Evolutionary conservation across 768 basidiomycete species (phyloP), one percentile per base, ranked within the genome.

Genomic region (Psilocybe cubensis): DNA sequence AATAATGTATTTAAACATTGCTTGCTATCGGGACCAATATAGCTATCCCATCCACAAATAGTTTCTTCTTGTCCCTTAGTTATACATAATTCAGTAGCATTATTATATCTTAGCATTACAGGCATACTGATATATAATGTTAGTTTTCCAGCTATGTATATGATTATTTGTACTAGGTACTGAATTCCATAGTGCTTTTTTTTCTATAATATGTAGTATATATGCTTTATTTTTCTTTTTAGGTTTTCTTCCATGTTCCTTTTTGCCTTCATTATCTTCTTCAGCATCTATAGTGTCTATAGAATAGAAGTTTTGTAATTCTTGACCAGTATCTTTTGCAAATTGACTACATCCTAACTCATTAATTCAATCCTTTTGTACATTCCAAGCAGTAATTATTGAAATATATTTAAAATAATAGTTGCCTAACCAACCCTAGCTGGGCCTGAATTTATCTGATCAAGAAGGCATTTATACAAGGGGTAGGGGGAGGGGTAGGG

Each of bases 61-160:
- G 24, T 40, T 0, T 41, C 74, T 52, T 76, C 72, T 49, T 73
- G 71, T 0, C 74, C 72, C 41, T 72, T 73, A 4, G 72, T 76
- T 0, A 75, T 71, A 52, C 72, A 72, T 0, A 74, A 46, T 25
- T 75, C 72, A 11, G 70, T 76, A 0, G 71, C 73, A 12, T 63
- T 52, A 58, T 75, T 76, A 40, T 68, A 46, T 3, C 66, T 52
- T 0, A 77, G 66, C 61, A 77, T 68, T 1, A 77, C 62, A 21
- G 77, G 76, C 46, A 74, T 56, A 1, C 72, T 72, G 27, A 65
- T 25, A 61, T 70, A 72, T 9, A 74, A 29, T 1, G 62, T 57
- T 1, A 79, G 56, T 38, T 71, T 70, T 3, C 65, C 69, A 24
- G 73, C 65, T n/a, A n/a, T 21, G 31, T 31, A 67, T 56, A 46